Conservation (phyloP, 1,139 yeast species). For the Hanseniaspora gamundiae region DNA sequence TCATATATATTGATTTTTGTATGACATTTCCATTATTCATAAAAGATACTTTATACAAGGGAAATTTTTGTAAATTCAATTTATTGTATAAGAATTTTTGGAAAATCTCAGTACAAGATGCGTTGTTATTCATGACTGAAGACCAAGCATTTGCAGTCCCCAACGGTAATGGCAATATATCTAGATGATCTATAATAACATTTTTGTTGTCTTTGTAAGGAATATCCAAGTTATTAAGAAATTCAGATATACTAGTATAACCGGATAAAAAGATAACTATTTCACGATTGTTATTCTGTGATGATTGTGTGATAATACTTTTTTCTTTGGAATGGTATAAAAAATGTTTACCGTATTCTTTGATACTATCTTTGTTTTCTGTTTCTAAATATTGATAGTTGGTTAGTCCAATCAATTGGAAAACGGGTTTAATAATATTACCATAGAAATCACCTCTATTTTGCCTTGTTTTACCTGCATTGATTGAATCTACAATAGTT, state of each 20-base stretch:
- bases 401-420: slow-evolving; percentile 26
- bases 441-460: slow-evolving; percentile 30
- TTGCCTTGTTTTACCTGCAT: slow-evolving; percentile 44
- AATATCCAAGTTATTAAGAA: slow-evolving; percentile 40
- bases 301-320: slow-evolving; percentile 5
- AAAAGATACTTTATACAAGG: slow-evolving; percentile 42
- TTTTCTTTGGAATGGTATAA: too few species aligned
- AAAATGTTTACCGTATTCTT: slow-evolving; percentile 27
- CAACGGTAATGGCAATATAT: slow-evolving; percentile 48
- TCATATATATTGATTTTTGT: slow-evolving; percentile 29
- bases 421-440: slow-evolving; percentile 34
- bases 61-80: slow-evolving; percentile 35
- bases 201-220: slow-evolving; percentile 9
- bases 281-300: slow-evolving; percentile 11
- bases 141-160: slow-evolving; percentile 82
- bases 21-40: slow-evolving; percentile 15
- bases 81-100: slow-evolving; percentile 27
- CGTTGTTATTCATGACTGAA: slow-evolving; percentile 40
- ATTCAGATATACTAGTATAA: slow-evolving; percentile 74
- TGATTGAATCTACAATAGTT: slow-evolving; percentile 39
- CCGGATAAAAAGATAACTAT: slow-evolving; percentile 65
- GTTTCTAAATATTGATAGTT: slow-evolving; percentile 33
- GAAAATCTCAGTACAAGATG: slow-evolving; percentile 33
- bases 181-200: slow-evolving; percentile 16
- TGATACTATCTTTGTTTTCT: slow-evolving; percentile 25